Evolutionary conservation across 768 basidiomycete species (phyloP).

Genomic region (Russula compacta): DNA sequence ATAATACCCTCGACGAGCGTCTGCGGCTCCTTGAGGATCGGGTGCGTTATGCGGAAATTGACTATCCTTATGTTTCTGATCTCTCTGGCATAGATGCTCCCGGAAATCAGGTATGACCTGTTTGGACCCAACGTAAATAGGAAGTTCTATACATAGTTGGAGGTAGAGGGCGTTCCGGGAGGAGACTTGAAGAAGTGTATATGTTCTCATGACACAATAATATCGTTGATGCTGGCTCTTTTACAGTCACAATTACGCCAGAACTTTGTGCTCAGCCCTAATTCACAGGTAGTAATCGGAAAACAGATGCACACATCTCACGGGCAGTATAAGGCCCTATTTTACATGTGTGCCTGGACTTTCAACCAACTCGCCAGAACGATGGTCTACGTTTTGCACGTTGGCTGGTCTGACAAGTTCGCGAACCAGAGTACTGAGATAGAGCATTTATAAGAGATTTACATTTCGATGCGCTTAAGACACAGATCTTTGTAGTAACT

Average conservation of each 20-base stretch:
- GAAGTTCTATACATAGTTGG: constrained; percentile 69
- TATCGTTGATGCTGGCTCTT: not conserved
- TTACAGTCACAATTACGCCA: not conserved
- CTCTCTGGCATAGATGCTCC: constrained; percentile 64
- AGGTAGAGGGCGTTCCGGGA: not conserved
- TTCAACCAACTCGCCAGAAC: too few relatives aligned
- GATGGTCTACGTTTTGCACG: too few relatives aligned
- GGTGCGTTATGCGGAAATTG: constrained; percentile 35
- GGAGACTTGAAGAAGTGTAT: not conserved
- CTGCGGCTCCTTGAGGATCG: constrained; percentile 82
- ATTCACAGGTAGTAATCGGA: too few relatives aligned
- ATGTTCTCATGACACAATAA: not conserved
- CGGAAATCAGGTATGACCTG: constrained; percentile 82
- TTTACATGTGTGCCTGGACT: too few relatives aligned
- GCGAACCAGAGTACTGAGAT: too few relatives aligned
- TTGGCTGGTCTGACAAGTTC: too few relatives aligned
- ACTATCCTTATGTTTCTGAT: not conserved
- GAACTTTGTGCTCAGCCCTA: too few relatives aligned
- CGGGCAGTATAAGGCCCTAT: too few relatives aligned
- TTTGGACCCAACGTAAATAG: constrained; percentile 89
- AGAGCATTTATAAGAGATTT: too few relatives aligned
- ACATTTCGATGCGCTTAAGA: too few relatives aligned
- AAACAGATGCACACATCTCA: too few relatives aligned
- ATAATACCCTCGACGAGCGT: constrained; percentile 93
- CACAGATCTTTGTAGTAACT: too few relatives aligned